Base-by-base conservation (phyloP, 441 rosid genomes). In the Viola pubescens region DNA sequence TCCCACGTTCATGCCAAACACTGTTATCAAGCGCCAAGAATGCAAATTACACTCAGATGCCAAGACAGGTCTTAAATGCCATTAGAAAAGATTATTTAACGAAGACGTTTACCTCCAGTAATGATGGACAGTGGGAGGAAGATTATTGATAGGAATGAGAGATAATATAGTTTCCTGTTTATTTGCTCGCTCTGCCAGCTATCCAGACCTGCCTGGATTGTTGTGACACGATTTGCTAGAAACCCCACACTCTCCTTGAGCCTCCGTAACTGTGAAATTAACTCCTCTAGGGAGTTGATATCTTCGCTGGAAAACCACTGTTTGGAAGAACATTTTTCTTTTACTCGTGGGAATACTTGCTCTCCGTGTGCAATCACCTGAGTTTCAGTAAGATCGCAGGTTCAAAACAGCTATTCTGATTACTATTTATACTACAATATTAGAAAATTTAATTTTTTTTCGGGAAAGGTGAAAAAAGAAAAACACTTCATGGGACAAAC, bases 151-250 rank as follows among this genome's bases (percentile, higher is more conserved):
- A 94, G 89, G 72, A 94, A 94, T 0, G 95, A 86, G 45, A 94
- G 95, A 63, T 90, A 89, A 52, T 94, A 90, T 48, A 94, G 82
- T 71, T 88, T 94, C 73, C 72, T 75, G 73, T 94, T 94, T 14
- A 94, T 94, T 79, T 94, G 97, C 69, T 90, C 97, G 1, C 94
- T 75, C 61, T 88, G 98, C 97, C 98, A 94, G 70, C 88, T 88
- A 66, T 94, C 94, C 4, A 90, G 73, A 63, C 96, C 85, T 9
- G 96, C 88, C 75, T 94, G 97, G 65, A 90, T 78, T 53, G 94
- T 90, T 0, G 87, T 81, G 58, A 94, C 91, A 2, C 98, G 95
- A 60, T 88, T 94, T 14, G 95, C 81, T 56, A 94, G 72, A 75
- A 90, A 94, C 11, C 98, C 95, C 53, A 88, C 96, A 13, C 78